Evolutionary conservation across 495 filamentous ascomycete species (phyloP).

Genomic region (Talaromyces wortmannii): DNA sequence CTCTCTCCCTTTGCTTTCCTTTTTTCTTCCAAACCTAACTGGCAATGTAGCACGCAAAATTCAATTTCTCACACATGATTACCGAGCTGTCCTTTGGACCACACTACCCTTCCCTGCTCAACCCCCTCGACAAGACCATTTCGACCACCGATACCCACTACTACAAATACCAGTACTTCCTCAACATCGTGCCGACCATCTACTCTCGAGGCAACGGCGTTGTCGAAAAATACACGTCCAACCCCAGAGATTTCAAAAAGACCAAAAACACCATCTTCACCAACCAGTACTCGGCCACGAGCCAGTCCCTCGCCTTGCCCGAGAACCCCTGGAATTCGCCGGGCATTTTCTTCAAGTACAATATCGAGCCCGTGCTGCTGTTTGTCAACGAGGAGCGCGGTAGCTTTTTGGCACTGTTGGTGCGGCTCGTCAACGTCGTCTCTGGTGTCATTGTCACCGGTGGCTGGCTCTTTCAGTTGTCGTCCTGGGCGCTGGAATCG

Average conservation of each 20-base stretch:
- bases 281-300: constrained; percentile 96
- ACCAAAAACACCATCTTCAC: constrained; percentile 64
- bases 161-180: constrained; percentile 97
- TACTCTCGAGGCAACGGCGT: constrained; percentile 61
- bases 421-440: constrained; percentile 67
- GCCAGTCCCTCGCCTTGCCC: constrained; percentile 61
- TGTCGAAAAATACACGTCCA: constrained; percentile 25
- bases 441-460: constrained; percentile 57
- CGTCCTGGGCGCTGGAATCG: constrained; percentile 44
- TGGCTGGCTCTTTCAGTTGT: constrained; percentile 57
- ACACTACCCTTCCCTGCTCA: constrained; percentile 86
- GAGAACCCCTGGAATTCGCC: constrained; percentile 61
- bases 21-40: constrained; percentile 3
- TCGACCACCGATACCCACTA: constrained; percentile 71
- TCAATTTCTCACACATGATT: constrained; percentile 98
- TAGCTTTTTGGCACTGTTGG: constrained; percentile 62
- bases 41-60: constrained; percentile 42
- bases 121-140: constrained; percentile 89
- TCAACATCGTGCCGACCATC: constrained; percentile 92
- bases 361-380: constrained; percentile 93
- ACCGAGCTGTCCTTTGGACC: constrained; percentile 95
- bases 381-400: constrained; percentile 77
- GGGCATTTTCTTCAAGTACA: constrained; percentile 98
- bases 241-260: constrained; percentile 14
- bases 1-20: not conserved